Evolutionary conservation across 2,329 filamentous ascomycete genomes (phyloP).

Genomic region (Pseudocercospora fuligena): DNA sequence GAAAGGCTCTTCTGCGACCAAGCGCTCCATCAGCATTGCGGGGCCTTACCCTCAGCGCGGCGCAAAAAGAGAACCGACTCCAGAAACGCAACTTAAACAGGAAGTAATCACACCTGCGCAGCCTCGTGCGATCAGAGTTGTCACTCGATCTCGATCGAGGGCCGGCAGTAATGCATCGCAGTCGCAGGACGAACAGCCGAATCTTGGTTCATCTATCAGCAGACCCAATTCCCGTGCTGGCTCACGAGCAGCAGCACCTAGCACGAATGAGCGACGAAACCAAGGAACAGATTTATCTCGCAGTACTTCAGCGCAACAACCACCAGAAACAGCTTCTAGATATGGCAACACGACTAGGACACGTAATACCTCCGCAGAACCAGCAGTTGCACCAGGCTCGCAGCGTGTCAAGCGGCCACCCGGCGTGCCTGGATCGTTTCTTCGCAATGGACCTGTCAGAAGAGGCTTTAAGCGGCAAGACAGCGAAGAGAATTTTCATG

Average conservation of each 20-base stretch:
- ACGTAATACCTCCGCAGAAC: conserved; percentile 61
- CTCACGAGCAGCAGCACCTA: conserved; percentile 20
- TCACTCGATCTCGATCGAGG: conserved; percentile 36
- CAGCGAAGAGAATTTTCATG: conserved; percentile 52
- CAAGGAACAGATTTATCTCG: conserved; percentile 33
- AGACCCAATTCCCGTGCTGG: conserved; percentile 40
- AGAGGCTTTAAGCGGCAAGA: conserved; percentile 68
- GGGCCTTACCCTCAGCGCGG: conserved; percentile 39
- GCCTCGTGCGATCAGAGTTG: conserved; percentile 37
- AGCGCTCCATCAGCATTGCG: conserved; percentile 40
- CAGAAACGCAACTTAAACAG: conserved; percentile 32
- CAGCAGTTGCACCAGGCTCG: conserved; percentile 70
- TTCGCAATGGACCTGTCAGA: conserved; percentile 75
- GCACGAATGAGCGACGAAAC: conserved; percentile 28
- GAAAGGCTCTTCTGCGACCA: conserved; percentile 37
- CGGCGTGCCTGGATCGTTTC: conserved; percentile 74
- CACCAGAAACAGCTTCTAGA: conserved; percentile 53
- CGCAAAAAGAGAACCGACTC: conserved; percentile 40
- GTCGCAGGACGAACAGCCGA: conserved; percentile 37
- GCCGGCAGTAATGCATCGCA: conserved; percentile 40
- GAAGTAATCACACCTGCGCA: conserved; percentile 46
- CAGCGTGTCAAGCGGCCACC: conserved; percentile 78
- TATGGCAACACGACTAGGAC: conserved; percentile 52
- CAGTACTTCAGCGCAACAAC: conserved; percentile 49
- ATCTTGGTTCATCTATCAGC: conserved; percentile 34